Percentiles rank a stretch among this genome's conserved stretches.
These are phyloP conservation scores for Pistacia integerrima DNA, from an alignment of 345 rosid genomes.

Conservation along the genomic window DNA sequence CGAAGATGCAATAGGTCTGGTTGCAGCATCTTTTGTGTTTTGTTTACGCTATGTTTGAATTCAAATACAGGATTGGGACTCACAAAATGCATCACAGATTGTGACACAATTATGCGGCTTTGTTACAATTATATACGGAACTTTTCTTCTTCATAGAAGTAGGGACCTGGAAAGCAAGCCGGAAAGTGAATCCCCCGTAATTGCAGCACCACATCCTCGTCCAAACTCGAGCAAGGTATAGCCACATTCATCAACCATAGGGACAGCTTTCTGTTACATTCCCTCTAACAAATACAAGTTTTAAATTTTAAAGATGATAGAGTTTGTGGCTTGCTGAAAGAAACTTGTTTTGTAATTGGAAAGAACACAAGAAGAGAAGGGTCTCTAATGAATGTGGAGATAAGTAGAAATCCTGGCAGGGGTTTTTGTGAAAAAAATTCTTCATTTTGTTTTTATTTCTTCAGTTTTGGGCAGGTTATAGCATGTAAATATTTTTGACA, in stretches of 20 bases:
- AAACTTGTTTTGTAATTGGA: not conserved
- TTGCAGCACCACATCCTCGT: slow-evolving; percentile 25
- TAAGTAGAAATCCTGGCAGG: not conserved
- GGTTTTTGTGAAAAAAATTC: not conserved
- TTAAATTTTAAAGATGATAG: not conserved
- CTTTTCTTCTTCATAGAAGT: slow-evolving; percentile 90
- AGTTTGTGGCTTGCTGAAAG: not conserved
- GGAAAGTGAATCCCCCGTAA: slow-evolving; percentile 27
- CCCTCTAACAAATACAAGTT: not conserved
- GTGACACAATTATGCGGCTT: slow-evolving; percentile 85
- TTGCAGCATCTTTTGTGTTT: no score
- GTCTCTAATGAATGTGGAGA: not conserved
- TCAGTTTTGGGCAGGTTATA: not conserved
- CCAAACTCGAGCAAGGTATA: slow-evolving; percentile 23
- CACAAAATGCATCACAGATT: slow-evolving; percentile 77
- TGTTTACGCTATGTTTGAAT: not conserved
- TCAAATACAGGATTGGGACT: slow-evolving; percentile 75
- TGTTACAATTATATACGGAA: slow-evolving; percentile 79
- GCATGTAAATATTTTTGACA: slow-evolving; percentile 2
- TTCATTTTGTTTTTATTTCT: not conserved
- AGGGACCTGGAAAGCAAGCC: slow-evolving; percentile 72
- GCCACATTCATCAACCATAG: not conserved
- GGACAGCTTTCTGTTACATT: not conserved
- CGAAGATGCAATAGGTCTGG: no score
- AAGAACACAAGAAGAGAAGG: not conserved